Base-by-base conservation (phyloP, 2,329 filamentous ascomycete genomes). In the Furcasterigmium furcatum region DNA sequence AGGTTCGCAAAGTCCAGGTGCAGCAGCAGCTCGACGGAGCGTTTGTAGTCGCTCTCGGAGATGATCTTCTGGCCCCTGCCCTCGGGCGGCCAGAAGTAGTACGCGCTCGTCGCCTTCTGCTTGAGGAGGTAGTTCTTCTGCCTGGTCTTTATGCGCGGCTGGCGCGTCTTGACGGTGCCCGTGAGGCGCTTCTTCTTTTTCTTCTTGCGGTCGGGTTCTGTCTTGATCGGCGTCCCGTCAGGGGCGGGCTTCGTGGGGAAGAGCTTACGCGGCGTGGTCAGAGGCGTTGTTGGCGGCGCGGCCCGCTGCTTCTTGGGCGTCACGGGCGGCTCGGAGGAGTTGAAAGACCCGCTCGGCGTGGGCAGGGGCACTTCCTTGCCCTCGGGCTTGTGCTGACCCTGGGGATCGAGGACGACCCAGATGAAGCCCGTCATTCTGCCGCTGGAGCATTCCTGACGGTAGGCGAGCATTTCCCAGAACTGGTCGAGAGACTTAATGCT, bases 401-500 rank as follows among this genome's bases (percentile, higher is more conserved):
- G 49, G 9, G 82, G 76, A 27, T 90, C 85, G 53, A 96, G 87
- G 0, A 96, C 85, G 21, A 96, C 71, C 92, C 95, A 99, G 21
- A 97, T 76, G 55, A 99, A 99, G 0, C 95, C 95, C 0, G 96
- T 95, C 59, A 96, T 76, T 16, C 91, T 79, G 0, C 94, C 95
- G 27, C 91, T 89, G 1, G 91, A 96, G 60, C 94, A 99, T 61
- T 99, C 94, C 62, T 97, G 94, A 46, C 94, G 78, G 60, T 88
- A 97, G 1, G 91, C 86, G 92, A 99, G 97, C 78, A 95, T 87
- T 51, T 99, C 94, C 94, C 94, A 99, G 59, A 99, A 99, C 55
- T 91, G 84, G n/a, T 91, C 88, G 34, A 99, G 70, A 0, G 83
- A 87, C 60, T 79, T 85, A 20, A 96, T 84, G 48, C 87, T 91